Evolutionary conservation across 2,329 filamentous ascomycete species (phyloP).

Genomic region (Penicillium sp.): DNA sequence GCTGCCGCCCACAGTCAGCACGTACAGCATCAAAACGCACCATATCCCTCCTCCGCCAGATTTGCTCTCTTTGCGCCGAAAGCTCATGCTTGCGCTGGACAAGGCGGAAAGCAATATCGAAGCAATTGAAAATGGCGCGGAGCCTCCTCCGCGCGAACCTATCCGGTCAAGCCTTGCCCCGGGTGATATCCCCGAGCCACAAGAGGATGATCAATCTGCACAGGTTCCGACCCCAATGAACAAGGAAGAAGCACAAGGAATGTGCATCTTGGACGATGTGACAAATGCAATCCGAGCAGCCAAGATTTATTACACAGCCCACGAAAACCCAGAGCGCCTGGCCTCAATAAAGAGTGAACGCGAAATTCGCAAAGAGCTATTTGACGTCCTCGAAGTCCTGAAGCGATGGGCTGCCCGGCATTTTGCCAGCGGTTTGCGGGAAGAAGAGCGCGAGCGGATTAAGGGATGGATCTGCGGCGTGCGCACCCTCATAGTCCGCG

Average conservation of each 20-base stretch:
- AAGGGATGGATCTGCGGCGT: conserved; percentile 78
- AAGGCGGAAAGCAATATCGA: conserved; percentile 69
- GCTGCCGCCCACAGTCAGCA: conserved; percentile 95
- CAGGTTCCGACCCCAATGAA: conserved; percentile 52
- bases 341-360: conserved; percentile 87
- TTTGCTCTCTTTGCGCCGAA: conserved; percentile 72
- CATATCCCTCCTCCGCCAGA: conserved; percentile 82
- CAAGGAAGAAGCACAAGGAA: conserved; percentile 85
- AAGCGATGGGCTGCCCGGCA: conserved; percentile 88
- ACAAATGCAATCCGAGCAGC: conserved; percentile 95
- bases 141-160: conserved; percentile 32
- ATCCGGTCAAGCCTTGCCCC: conserved; percentile 35
- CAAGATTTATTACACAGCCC: conserved; percentile 93
- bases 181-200: conserved; percentile 37
- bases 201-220: conserved; percentile 40
- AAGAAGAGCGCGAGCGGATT: conserved; percentile 76
- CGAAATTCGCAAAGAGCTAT: conserved; percentile 78
- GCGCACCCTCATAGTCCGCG: conserved; percentile 71
- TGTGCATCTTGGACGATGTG: conserved; percentile 88
- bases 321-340: conserved; percentile 81
- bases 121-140: conserved; percentile 39
- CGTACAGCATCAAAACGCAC: conserved; percentile 84
- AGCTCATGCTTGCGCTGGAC: conserved; percentile 67
- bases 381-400: conserved; percentile 84
- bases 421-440: conserved; percentile 79